Evolutionary conservation across 352 stramenopile species (phyloP).

Genomic region (Phytophthora boehmeriae): DNA sequence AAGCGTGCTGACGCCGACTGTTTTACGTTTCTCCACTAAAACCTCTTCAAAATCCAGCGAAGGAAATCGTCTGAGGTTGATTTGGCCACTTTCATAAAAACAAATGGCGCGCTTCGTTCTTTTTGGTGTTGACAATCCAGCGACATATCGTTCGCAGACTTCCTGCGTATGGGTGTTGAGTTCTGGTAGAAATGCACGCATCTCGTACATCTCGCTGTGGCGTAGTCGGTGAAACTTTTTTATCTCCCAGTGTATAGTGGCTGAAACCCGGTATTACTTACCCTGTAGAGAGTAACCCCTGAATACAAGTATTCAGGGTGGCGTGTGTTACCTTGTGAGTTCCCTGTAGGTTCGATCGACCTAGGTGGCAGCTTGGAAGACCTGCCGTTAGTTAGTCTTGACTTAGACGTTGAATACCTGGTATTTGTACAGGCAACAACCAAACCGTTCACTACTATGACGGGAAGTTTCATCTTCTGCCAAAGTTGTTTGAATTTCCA

Average conservation of each 20-base stretch:
- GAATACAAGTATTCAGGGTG: too few species aligned
- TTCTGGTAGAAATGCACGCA: neutral
- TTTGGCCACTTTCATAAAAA: conserved; percentile 1
- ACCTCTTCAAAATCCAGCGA: conserved; percentile 1
- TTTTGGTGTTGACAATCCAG: neutral
- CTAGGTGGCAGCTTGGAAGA: too few species aligned
- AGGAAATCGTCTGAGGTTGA: conserved; percentile 5
- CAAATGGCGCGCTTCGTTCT: neutral
- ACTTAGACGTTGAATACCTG: too few species aligned
- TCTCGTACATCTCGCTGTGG: too few species aligned
- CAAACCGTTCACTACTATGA: neutral
- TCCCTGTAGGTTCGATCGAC: too few species aligned
- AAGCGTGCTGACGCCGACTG: conserved; percentile 2
- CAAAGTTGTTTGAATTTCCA: neutral
- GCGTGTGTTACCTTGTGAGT: too few species aligned
- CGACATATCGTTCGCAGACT: neutral
- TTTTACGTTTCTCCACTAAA: conserved; percentile 7
- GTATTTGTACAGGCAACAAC: too few species aligned
- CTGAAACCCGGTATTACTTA: too few species aligned
- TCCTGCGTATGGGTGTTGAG: neutral
- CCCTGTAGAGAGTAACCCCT: too few species aligned
- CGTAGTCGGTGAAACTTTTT: too few species aligned
- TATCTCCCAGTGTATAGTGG: too few species aligned
- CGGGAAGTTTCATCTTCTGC: neutral
- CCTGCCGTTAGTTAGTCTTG: too few species aligned